Conservation (phyloP, 2,329 filamentous ascomycete species). For the Aspergillus spinulosporus region DNA sequence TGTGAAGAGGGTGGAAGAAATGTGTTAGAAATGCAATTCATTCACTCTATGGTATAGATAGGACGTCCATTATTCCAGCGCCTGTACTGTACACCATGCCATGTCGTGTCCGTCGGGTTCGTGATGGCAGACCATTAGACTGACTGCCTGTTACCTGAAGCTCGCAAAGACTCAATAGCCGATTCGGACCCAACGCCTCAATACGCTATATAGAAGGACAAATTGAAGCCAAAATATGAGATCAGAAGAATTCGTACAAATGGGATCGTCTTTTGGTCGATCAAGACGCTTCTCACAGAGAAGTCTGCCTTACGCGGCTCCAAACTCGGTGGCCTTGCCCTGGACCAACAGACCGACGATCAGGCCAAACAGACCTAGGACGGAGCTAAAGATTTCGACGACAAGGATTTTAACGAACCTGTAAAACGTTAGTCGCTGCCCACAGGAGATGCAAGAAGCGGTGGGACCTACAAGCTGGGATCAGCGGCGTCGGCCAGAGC, state of each 20-base stretch:
- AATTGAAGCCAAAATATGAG: conserved; percentile 22
- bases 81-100: conserved; percentile 26
- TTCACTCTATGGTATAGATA: conserved; percentile 15
- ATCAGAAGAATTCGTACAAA: conserved; percentile 27
- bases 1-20: too few species aligned
- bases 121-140: conserved; percentile 26
- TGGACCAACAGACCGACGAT: conserved; percentile 91
- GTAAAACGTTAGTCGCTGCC: conserved; percentile 10
- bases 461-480: conserved; percentile 69
- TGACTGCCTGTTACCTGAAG: conserved; percentile 27
- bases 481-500: conserved; percentile 95
- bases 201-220: conserved; percentile 40
- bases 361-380: conserved; percentile 91
- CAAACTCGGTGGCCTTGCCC: conserved; percentile 76
- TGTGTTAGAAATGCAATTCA: neutral
- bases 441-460: neutral
- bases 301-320: conserved; percentile 26
- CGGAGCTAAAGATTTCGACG: conserved; percentile 98
- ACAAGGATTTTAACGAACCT: conserved; percentile 99
- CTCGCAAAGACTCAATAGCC: conserved; percentile 30
- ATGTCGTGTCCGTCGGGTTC: conserved; percentile 6
- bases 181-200: conserved; percentile 40
- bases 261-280: conserved; percentile 18
- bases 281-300: conserved; percentile 21
- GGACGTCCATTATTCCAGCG: conserved; percentile 22